A percentile compares a stretch with the other conserved stretches of the same genome.
These are phyloP conservation scores for Daphne laureola DNA, from an alignment of 441 rosid genomes.

Conservation along the genomic window DNA sequence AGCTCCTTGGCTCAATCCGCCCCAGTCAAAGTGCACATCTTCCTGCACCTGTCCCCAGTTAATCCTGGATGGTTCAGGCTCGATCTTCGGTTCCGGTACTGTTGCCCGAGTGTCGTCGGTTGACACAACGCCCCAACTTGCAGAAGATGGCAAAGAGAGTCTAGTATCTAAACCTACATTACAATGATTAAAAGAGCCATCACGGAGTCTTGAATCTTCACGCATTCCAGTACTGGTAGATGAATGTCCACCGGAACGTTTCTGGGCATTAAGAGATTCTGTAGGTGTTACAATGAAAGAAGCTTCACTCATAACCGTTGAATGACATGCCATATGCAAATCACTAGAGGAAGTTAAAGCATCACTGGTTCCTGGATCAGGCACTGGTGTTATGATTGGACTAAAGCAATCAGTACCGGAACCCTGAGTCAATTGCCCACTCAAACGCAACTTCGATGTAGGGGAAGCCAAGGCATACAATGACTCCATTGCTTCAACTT, in stretches of 20 bases:
- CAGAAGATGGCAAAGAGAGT: conserved; percentile 28
- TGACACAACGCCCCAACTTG: conserved; percentile 27
- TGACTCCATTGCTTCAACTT: conserved; percentile 93
- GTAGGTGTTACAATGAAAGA: conserved; percentile 19
- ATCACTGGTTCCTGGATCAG: conserved; percentile 51
- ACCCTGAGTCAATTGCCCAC: conserved; percentile 34
- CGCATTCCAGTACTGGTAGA: conserved; percentile 35
- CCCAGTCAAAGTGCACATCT: conserved; percentile 18
- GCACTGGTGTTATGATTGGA: conserved; percentile 53
- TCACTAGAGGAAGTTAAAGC: conserved; percentile 64
- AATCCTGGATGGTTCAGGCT: conserved; percentile 14
- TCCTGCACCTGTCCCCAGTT: conserved; percentile 25
- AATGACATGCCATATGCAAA: conserved; percentile 38
- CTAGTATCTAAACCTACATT: conserved; percentile 34
- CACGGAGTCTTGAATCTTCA: conserved; percentile 31
- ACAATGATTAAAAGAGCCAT: conserved; percentile 36
- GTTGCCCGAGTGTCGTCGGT: conserved; percentile 21
- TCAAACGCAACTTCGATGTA: conserved; percentile 56
- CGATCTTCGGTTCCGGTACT: conserved; percentile 2
- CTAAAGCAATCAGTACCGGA: conserved; percentile 66
- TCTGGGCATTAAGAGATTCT: conserved; percentile 24
- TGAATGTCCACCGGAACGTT: conserved; percentile 33
- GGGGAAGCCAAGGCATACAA: conserved; percentile 62
- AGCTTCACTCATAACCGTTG: conserved; percentile 25
- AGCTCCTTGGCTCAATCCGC: conserved; percentile 21